phyloP scores from a whole-genome alignment of 108 stramenopile species.

The Nannochloropsis granulata region DNA sequence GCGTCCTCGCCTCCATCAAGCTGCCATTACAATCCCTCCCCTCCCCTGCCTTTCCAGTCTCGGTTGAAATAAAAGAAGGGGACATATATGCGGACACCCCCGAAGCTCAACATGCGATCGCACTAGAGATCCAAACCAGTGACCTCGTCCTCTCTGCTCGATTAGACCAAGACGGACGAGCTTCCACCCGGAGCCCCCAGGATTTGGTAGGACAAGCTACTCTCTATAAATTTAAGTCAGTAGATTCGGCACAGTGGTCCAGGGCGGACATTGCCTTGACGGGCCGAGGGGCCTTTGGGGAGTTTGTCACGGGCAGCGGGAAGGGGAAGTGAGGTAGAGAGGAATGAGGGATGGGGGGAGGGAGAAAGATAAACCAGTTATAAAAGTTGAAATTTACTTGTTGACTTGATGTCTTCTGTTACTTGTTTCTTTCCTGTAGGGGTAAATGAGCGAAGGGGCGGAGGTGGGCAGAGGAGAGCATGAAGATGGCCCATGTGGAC shows the following conservation, averaged over 20 bases:
- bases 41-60: neutral
- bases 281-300: neutral
- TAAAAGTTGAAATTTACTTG: no score
- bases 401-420: no score
- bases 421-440: no score
- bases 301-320: neutral
- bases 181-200: neutral
- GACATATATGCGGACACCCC: neutral
- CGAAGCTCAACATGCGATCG: neutral
- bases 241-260: neutral
- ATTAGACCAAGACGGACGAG: neutral
- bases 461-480: no score
- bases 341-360: neutral
- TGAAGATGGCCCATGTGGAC: no score
- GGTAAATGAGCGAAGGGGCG: no score
- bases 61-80: neutral
- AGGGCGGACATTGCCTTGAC: neutral
- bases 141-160: neutral
- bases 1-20: neutral
- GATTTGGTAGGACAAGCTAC: neutral
- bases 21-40: neutral
- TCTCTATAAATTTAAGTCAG: neutral
- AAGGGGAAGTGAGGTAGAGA: neutral
- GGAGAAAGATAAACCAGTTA: neutral
- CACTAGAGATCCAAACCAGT: neutral